Conservation (phyloP, 2,329 filamentous ascomycete genomes). For the Ustulina deusta region DNA sequence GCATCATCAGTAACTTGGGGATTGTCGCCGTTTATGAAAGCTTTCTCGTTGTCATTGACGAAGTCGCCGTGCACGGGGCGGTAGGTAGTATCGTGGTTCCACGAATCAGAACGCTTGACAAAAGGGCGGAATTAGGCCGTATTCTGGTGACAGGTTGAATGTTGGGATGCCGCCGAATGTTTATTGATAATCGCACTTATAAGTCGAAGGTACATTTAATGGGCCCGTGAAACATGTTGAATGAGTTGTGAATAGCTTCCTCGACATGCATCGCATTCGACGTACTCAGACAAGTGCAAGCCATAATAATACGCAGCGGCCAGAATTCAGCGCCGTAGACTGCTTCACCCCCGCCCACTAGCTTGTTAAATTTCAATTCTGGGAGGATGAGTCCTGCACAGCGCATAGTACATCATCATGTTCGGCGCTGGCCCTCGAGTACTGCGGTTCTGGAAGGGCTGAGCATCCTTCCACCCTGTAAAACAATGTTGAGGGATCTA, state of each 20-base stretch:
- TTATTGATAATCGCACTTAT: not conserved
- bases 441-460: not conserved
- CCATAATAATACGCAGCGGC: not conserved
- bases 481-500: not conserved
- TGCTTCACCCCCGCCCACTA: not conserved
- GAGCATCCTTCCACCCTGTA: not conserved
- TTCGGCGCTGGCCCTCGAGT: not conserved
- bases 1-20: not conserved
- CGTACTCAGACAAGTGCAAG: not conserved
- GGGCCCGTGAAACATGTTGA: not conserved
- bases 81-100: slow-evolving; percentile 2
- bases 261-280: not conserved
- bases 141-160: not conserved
- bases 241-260: not conserved
- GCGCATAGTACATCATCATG: not conserved
- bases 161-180: not conserved
- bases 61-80: not conserved
- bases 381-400: not conserved
- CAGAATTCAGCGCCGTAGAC: not conserved
- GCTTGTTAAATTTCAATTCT: not conserved
- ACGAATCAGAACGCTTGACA: too few species aligned
- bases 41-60: slow-evolving; percentile 7
- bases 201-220: not conserved
- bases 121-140: not conserved
- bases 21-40: not conserved